Evolutionary conservation across 169 alveolate genomes (phyloP).

Genomic region (Cryptosporidium bovis): DNA sequence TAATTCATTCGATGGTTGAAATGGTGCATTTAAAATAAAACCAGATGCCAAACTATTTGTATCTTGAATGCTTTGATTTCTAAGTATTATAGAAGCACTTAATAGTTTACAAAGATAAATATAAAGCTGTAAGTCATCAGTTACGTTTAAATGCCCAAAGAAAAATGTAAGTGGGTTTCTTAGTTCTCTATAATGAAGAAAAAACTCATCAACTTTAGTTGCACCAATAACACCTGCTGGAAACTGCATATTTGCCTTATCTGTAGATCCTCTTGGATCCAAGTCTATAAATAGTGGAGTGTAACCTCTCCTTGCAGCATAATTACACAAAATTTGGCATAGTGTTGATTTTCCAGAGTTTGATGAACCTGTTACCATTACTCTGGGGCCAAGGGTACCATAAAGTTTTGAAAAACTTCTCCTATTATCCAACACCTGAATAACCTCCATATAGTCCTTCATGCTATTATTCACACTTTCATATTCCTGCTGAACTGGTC

Average conservation of each 20-base stretch:
- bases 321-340: constrained; percentile 83
- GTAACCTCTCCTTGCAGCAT: constrained; percentile 87
- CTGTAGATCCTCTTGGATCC: constrained; percentile 86
- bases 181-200: constrained; percentile 72
- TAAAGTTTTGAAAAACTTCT: constrained; percentile 85
- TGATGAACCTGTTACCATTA: constrained; percentile 87
- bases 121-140: constrained; percentile 83
- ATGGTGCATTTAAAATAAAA: constrained; percentile 88
- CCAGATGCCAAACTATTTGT: constrained; percentile 79
- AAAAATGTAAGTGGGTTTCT: constrained; percentile 83
- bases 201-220: constrained; percentile 67
- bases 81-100: constrained; percentile 50
- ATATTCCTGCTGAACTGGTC: constrained; percentile 88
- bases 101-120: constrained; percentile 45
- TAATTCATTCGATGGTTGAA: constrained; percentile 82
- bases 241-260: constrained; percentile 80
- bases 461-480: constrained; percentile 86
- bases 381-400: constrained; percentile 86
- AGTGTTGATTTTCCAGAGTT: constrained; percentile 89
- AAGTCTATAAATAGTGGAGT: constrained; percentile 86
- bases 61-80: constrained; percentile 46
- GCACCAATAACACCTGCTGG: constrained; percentile 83
- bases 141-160: constrained; percentile 83
- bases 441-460: constrained; percentile 85
- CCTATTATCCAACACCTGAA: constrained; percentile 82